phyloP scores from a whole-genome alignment of 2,329 filamentous ascomycete genomes.

The Hypoxylon sp. region DNA sequence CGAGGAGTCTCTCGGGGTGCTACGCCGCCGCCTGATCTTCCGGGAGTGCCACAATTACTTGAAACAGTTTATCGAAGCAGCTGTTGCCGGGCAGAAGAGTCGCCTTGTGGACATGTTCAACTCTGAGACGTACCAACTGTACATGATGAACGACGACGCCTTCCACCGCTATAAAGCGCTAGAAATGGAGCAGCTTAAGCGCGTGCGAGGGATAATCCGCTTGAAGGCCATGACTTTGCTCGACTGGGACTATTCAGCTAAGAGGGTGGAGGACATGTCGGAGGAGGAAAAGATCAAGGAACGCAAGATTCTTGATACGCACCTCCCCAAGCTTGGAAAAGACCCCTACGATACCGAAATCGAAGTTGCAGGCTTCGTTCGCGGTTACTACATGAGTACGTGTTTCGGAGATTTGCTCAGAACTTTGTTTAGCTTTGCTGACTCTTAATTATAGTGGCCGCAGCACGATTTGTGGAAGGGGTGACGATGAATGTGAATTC shows the following conservation, averaged over 20 bases:
- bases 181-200: constrained; percentile 63
- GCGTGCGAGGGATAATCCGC: constrained; percentile 66
- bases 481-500: constrained; percentile 56
- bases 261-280: constrained; percentile 58
- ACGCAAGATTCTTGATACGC: constrained; percentile 58
- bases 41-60: constrained; percentile 62
- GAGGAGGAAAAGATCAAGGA: constrained; percentile 65
- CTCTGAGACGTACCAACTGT: constrained; percentile 69
- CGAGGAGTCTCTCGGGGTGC: constrained; percentile 61
- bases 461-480: constrained; percentile 73
- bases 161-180: constrained; percentile 62
- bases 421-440: constrained; percentile 5
- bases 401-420: not conserved
- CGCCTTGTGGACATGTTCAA: constrained; percentile 63
- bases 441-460: constrained; percentile 62
- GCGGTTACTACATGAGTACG: constrained; percentile 75
- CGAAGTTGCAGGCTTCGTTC: constrained; percentile 72
- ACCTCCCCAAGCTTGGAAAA: constrained; percentile 64
- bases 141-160: constrained; percentile 68
- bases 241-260: constrained; percentile 55
- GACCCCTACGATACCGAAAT: constrained; percentile 75
- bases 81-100: constrained; percentile 55
- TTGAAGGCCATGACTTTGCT: constrained; percentile 59
- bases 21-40: constrained; percentile 66
- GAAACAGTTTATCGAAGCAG: constrained; percentile 60